Conservation (phyloP, 257 asterid genomes). For the Jacaranda mimosifolia region DNA sequence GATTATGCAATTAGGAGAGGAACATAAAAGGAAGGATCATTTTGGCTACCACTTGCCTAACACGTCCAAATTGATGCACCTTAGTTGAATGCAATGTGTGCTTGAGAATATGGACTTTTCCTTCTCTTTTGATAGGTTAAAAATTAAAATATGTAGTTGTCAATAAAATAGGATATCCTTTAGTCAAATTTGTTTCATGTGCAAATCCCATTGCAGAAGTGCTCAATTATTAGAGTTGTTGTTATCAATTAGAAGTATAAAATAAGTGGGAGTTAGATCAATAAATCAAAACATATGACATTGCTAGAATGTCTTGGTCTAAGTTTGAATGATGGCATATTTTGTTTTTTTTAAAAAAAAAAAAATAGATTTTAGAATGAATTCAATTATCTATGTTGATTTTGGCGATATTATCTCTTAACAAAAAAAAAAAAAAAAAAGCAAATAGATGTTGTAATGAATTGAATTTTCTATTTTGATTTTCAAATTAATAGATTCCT, state of each 20-base stretch:
- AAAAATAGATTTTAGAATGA: too few species aligned
- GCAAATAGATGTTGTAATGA: too few species aligned
- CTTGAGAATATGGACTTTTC: slow-evolving; percentile 32
- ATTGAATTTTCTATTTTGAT: too few species aligned
- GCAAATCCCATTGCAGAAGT: neutral
- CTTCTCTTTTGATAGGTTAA: neutral
- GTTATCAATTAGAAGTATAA: neutral
- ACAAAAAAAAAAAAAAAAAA: too few species aligned
- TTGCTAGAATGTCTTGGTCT: too few species aligned
- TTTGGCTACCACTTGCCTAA: slow-evolving; percentile 34
- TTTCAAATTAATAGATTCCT: too few species aligned
- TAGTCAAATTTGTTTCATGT: slow-evolving; percentile 3
- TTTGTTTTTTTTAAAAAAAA: too few species aligned
- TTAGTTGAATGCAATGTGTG: slow-evolving; percentile 1
- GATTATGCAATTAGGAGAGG: neutral
- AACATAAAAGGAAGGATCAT: neutral
- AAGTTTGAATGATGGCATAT: too few species aligned
- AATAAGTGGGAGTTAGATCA: neutral
- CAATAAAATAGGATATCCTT: slow-evolving; percentile 14
- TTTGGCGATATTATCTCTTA: too few species aligned
- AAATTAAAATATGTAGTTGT: neutral
- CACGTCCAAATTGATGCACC: slow-evolving; percentile 34
- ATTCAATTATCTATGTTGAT: too few species aligned
- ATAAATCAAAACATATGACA: too few species aligned
- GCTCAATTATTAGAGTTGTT: neutral